A percentile compares a stretch with the other conserved stretches of the same genome.
These are phyloP conservation scores for Torulaspora delbrueckii DNA, from an alignment of 805 yeast genomes.

Conservation along the genomic window DNA sequence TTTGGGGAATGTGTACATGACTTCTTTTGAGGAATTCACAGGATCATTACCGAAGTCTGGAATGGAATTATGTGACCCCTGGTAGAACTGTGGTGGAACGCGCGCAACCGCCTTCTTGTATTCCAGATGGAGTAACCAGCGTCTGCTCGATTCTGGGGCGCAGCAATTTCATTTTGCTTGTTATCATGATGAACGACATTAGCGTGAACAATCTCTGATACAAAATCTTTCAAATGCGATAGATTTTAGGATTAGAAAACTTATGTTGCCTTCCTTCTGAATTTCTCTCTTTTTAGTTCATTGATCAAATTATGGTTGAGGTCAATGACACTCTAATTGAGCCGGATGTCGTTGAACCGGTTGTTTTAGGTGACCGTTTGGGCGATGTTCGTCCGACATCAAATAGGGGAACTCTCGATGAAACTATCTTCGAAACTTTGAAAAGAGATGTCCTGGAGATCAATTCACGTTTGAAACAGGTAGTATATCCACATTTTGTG, in stretches of 20 bases:
- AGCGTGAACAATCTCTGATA: constrained; percentile 40
- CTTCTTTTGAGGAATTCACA: background rate
- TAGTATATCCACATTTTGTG: constrained; percentile 32
- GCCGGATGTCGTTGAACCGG: constrained; percentile 28
- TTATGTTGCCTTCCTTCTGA: constrained; percentile 42
- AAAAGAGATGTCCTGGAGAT: constrained; percentile 32
- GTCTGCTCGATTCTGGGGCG: constrained; percentile 7
- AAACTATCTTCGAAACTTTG: constrained; percentile 27
- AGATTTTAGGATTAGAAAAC: constrained; percentile 35
- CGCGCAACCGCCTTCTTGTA: background rate
- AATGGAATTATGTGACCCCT: constrained; percentile 4
- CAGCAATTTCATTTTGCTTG: background rate
- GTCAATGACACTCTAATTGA: constrained; percentile 20
- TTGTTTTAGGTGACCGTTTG: background rate
- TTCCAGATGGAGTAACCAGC: constrained; percentile 12
- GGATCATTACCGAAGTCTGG: background rate
- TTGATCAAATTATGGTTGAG: constrained; percentile 1
- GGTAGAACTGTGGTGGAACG: constrained; percentile 11
- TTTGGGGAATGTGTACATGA: too few relatives aligned
- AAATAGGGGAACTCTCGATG: constrained; percentile 35
- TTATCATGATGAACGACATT: constrained; percentile 36
- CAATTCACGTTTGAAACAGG: constrained; percentile 30
- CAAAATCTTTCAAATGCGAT: constrained; percentile 18
- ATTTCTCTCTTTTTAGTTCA: background rate
- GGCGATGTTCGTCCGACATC: constrained; percentile 5